Conservation (phyloP, 2,329 filamentous ascomycete genomes). For the Fusarium sublunatum region DNA sequence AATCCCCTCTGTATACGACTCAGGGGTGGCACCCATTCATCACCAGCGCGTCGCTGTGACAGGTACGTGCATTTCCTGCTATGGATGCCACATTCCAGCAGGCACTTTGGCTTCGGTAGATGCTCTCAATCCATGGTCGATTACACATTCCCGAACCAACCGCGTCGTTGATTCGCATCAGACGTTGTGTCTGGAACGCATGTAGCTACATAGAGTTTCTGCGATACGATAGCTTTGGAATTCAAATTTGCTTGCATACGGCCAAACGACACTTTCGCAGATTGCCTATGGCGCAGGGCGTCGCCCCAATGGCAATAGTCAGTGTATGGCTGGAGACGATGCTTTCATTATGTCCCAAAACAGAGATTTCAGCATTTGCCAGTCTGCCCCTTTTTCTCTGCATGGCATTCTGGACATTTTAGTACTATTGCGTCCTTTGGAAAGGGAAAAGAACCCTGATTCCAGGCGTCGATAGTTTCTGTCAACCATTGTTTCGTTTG, state of each 20-base stretch:
- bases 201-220: slow-evolving; percentile 8
- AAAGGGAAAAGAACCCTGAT: slow-evolving; percentile 13
- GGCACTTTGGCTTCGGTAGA: slow-evolving; percentile 12
- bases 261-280: slow-evolving; percentile 15
- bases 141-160: neutral
- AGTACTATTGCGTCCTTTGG: neutral
- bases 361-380: slow-evolving; percentile 15
- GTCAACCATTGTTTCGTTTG: slow-evolving; percentile 40
- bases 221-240: slow-evolving; percentile 16
- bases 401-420: neutral
- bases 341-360: slow-evolving; percentile 11
- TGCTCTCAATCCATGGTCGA: slow-evolving; percentile 1
- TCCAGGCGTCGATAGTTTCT: slow-evolving; percentile 37
- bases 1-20: slow-evolving; percentile 20
- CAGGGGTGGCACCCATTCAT: slow-evolving; percentile 29
- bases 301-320: slow-evolving; percentile 27
- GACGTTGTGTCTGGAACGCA: slow-evolving; percentile 31
- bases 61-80: neutral
- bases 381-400: slow-evolving; percentile 6
- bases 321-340: slow-evolving; percentile 20
- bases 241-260: slow-evolving; percentile 11
- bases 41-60: slow-evolving; percentile 9
- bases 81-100: slow-evolving; percentile 18
- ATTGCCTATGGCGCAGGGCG: slow-evolving; percentile 24
- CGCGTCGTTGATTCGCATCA: neutral